Percentiles rank a stretch among this genome's conserved stretches.
Conservation (phyloP, 768 basidiomycete species). For the Strobilomyces confusus region DNA sequence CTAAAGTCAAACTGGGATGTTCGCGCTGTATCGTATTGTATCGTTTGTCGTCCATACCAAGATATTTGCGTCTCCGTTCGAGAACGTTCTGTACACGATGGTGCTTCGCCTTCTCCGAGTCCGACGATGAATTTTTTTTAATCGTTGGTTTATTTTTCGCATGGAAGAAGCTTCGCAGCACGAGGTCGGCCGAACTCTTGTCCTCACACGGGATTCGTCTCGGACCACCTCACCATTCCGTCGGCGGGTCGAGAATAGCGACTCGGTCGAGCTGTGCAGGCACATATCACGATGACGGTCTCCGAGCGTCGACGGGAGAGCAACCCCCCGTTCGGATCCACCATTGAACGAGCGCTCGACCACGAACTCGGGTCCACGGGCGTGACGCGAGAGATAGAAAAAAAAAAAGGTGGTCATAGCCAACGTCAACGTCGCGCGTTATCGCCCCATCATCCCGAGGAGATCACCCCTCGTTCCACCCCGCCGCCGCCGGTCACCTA, state of each 20-base stretch:
- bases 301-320: neutral
- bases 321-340: neutral
- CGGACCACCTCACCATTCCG: neutral
- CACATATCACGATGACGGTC: neutral
- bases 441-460: neutral
- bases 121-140: neutral
- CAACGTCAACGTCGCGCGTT: no score
- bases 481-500: no score
- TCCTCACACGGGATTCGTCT: neutral
- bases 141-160: neutral
- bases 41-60: neutral
- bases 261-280: neutral
- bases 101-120: neutral
- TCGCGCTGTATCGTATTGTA: neutral
- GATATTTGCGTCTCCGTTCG: neutral
- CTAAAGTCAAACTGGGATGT: slow-evolving; percentile 1
- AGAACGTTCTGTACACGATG: slow-evolving; percentile 4
- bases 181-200: neutral
- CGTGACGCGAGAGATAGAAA: no score
- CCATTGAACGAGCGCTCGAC: no score
- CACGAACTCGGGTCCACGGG: no score
- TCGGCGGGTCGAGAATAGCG: neutral
- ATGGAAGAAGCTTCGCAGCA: neutral
- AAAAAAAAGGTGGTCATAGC: no score
- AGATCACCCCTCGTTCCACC: no score